Evolutionary conservation across 73 alveolate genomes (phyloP).

Genomic region (Paramecium tetraurelia): DNA sequence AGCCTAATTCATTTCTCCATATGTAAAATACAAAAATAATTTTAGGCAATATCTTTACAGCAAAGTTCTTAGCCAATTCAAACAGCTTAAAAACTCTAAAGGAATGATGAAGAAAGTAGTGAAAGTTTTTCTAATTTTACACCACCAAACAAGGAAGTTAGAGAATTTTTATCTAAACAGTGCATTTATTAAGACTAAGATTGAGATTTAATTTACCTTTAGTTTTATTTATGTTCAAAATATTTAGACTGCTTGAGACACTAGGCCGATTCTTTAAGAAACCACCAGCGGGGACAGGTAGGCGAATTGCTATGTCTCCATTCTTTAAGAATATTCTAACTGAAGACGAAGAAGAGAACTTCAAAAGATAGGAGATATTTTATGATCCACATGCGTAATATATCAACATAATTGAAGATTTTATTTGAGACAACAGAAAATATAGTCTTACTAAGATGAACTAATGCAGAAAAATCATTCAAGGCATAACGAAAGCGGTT

Average conservation of each 20-base stretch:
- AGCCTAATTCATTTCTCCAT: slow-evolving; percentile 1
- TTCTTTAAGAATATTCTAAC: not conserved
- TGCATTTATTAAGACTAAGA: not conserved
- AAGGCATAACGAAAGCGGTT: not conserved
- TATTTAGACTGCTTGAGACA: not conserved
- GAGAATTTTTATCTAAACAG: not conserved
- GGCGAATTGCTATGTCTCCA: slow-evolving; percentile 7
- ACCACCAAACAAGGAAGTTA: slow-evolving; percentile 23
- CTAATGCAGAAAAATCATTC: not conserved
- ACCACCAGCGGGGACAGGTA: not conserved
- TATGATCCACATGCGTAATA: not conserved
- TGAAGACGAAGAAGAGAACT: slow-evolving; percentile 6
- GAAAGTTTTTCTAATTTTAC: slow-evolving; percentile 37
- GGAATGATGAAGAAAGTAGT: slow-evolving; percentile 1
- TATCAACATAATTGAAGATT: not conserved
- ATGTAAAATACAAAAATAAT: not conserved
- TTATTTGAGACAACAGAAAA: not conserved
- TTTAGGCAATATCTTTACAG: not conserved
- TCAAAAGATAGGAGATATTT: not conserved
- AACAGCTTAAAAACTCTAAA: not conserved
- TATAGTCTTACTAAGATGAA: not conserved
- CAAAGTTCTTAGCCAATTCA: not conserved
- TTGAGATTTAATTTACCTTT: not conserved
- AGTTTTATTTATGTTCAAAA: not conserved
- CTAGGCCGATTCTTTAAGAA: not conserved